Base-by-base conservation (phyloP, 73 alveolate species). In the Durusdinium trenchii region DNA sequence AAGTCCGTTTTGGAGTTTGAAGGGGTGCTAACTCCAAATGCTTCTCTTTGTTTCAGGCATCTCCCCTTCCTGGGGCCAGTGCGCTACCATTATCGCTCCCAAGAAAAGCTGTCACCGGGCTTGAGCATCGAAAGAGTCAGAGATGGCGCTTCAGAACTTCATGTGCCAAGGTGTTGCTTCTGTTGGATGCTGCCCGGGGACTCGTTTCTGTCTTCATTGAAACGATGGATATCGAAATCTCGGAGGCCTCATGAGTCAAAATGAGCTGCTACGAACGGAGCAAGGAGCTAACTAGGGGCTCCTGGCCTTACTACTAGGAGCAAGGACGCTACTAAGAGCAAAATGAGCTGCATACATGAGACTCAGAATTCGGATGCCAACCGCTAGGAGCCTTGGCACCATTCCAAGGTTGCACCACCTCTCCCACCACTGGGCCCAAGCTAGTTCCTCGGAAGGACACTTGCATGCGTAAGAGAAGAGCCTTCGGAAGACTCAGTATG, bases 401-500 rank as follows among this genome's bases (percentile, higher is more conserved):
- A 57, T 57, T 57, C 12, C 40, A 47, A 82, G 92, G 92, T 82
- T 47, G 92, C 92, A 47, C 92, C 92, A 35, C 92, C 92, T 12
- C 64, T 82, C n/a, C 35, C 48, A 30, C 92, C 92, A 5, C 16
- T 10, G 20, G 50, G 86, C 10, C 45, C 85, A 20, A 38, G 85
- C 85, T 48, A 46, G 38, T 12, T 35, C 62, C 64, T 46, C 43
- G 42, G 89, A 43, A 3, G 12, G 16, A 23, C 12, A 23, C 32
- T 12, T n/a, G n/a, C n/a, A n/a, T n/a, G n/a, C n/a, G n/a, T n/a
- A n/a, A n/a, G n/a, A n/a, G n/a, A n/a, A n/a, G n/a, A n/a, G n/a
- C n/a, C n/a, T n/a, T n/a, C n/a, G n/a, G n/a, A n/a, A n/a, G n/a
- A n/a, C n/a, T n/a, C n/a, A n/a, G n/a, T n/a, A n/a, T n/a, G n/a